A percentile compares a stretch with the other conserved stretches of the same genome.
Evolutionary conservation across 768 basidiomycete genomes (phyloP).

Genomic region (Cystofilobasidium macerans): DNA sequence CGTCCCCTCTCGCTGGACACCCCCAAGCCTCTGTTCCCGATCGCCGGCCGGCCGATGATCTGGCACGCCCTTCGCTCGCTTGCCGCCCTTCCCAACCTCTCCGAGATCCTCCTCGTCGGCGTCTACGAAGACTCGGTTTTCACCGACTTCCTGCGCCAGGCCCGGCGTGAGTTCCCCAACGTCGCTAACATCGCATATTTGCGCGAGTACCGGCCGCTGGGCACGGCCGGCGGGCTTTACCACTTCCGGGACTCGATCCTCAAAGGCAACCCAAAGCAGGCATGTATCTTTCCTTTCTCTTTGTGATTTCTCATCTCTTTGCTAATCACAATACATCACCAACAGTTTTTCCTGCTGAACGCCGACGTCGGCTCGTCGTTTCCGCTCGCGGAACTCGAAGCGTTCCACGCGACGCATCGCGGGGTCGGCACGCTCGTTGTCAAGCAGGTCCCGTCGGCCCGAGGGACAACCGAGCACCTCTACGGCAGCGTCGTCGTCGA

Average conservation of each 20-base stretch:
- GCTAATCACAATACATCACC: background rate
- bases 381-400: slow-evolving; percentile 15
- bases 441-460: slow-evolving; percentile 36
- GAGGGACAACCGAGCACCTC: slow-evolving; percentile 39
- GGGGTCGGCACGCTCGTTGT: slow-evolving; percentile 42
- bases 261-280: too few relatives aligned
- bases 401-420: slow-evolving; percentile 35
- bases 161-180: slow-evolving; percentile 41
- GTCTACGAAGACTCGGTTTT: slow-evolving; percentile 40
- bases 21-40: slow-evolving; percentile 42
- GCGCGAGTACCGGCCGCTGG: slow-evolving; percentile 41
- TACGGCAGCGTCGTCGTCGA: slow-evolving; percentile 43
- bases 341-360: slow-evolving; percentile 42
- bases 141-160: slow-evolving; percentile 40
- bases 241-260: too few relatives aligned
- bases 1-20: slow-evolving; percentile 28
- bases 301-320: background rate
- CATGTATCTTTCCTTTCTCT: background rate
- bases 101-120: slow-evolving; percentile 19
- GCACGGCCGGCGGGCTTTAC: slow-evolving; percentile 41
- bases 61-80: slow-evolving; percentile 40
- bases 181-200: slow-evolving; percentile 38
- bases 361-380: slow-evolving; percentile 43
- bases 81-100: background rate
- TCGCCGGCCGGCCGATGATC: slow-evolving; percentile 41